Evolutionary conservation across 495 filamentous ascomycete species (phyloP).

Genomic region (Penicillium chermesinum): DNA sequence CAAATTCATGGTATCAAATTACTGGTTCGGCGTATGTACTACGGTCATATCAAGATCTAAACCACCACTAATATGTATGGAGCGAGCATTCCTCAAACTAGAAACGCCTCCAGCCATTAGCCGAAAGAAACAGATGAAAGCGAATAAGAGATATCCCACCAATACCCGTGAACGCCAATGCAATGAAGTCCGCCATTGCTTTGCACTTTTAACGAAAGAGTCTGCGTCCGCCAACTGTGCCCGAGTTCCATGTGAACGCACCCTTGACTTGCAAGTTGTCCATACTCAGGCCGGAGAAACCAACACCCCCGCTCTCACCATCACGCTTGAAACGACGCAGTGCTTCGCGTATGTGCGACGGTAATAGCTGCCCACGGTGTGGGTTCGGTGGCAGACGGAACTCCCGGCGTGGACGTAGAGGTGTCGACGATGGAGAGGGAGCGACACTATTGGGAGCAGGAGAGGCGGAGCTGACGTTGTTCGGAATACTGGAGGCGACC

Average conservation of each 20-base stretch:
- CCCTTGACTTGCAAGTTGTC: conserved; percentile 64
- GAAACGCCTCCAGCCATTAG: too few species aligned
- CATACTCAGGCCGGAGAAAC: conserved; percentile 65
- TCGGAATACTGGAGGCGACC: background rate
- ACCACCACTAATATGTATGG: too few species aligned
- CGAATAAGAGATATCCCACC: background rate
- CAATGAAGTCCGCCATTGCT: conserved; percentile 5
- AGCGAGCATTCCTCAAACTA: too few species aligned
- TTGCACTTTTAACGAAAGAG: conserved; percentile 50
- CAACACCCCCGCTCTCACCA: conserved; percentile 60
- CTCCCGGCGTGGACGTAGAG: conserved; percentile 14
- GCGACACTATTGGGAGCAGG: too few species aligned
- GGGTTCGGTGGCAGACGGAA: conserved; percentile 39
- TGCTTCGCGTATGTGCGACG: conserved; percentile 79
- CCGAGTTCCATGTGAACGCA: conserved; percentile 50
- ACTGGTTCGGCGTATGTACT: background rate
- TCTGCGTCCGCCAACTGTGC: conserved; percentile 49
- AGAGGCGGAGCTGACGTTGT: conserved; percentile 10
- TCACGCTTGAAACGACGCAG: conserved; percentile 65
- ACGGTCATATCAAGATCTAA: background rate
- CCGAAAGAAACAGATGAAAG: background rate
- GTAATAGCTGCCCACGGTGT: conserved; percentile 66
- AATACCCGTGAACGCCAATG: conserved; percentile 5
- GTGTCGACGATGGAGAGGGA: too few species aligned
- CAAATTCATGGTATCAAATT: background rate